Percentiles rank a stretch among this genome's conserved stretches.
These are phyloP conservation scores for Aspergillus sp. DNA, from an alignment of 2,329 filamentous ascomycete genomes.

Conservation along the genomic window DNA sequence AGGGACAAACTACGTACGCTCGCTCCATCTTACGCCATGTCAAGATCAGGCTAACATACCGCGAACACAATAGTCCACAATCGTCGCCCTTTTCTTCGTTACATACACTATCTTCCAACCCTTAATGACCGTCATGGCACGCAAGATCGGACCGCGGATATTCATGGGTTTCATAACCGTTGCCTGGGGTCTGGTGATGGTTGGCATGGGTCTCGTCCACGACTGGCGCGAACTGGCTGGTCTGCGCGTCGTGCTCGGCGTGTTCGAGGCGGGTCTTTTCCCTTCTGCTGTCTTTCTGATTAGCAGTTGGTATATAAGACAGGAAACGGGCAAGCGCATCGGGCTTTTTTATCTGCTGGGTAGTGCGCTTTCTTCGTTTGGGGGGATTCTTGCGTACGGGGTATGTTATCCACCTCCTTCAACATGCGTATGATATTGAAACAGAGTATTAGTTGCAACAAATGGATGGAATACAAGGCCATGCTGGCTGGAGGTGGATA, in stretches of 20 bases:
- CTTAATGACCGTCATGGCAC: constrained; percentile 41
- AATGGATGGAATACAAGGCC: constrained; percentile 6
- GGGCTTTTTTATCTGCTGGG: constrained; percentile 8
- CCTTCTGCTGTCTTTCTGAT: constrained; percentile 9
- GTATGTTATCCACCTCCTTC: neutral
- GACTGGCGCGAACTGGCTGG: constrained; percentile 36
- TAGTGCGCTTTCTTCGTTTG: constrained; percentile 5
- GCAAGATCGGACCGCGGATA: constrained; percentile 41
- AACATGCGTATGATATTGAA: neutral
- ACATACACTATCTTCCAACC: constrained; percentile 46
- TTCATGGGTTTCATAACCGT: constrained; percentile 36
- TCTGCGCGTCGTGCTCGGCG: constrained; percentile 40
- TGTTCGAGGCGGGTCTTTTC: constrained; percentile 33
- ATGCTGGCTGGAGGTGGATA: constrained; percentile 11
- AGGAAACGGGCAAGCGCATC: constrained; percentile 6
- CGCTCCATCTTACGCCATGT: too few relatives aligned
- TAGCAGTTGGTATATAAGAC: constrained; percentile 6
- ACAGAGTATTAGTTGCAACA: constrained; percentile 1
- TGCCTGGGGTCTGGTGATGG: constrained; percentile 46
- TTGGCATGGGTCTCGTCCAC: constrained; percentile 43
- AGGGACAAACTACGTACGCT: constrained; percentile 8
- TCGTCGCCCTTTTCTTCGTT: constrained; percentile 45
- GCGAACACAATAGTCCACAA: constrained; percentile 9
- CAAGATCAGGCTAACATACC: neutral
- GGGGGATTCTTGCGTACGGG: constrained; percentile 9